Conservation (phyloP, 2,329 filamentous ascomycete species). For the Didymella pomorum region DNA sequence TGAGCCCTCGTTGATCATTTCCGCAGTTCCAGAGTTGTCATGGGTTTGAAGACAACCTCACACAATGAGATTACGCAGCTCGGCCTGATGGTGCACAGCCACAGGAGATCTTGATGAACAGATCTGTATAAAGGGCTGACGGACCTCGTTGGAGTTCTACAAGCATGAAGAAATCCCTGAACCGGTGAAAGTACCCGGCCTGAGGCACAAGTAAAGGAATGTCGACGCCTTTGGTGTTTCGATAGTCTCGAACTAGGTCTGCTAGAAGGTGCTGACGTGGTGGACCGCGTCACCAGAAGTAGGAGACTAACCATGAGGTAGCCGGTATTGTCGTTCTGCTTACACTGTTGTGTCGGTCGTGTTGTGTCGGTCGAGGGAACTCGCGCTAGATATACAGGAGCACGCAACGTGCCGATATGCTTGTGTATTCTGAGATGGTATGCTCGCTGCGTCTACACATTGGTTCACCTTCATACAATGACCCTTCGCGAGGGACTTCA, state of each 20-base stretch:
- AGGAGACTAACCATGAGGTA: not conserved
- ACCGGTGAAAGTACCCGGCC: constrained; percentile 2
- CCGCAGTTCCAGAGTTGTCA: not conserved
- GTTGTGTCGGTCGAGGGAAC: too few species aligned
- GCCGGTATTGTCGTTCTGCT: not conserved
- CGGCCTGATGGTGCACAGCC: constrained; percentile 1
- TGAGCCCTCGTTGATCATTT: not conserved
- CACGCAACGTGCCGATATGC: too few species aligned
- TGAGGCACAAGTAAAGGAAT: not conserved
- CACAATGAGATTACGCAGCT: not conserved
- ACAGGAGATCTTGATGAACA: not conserved
- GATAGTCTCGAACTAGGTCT: not conserved
- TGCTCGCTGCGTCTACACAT: not conserved
- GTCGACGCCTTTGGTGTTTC: not conserved
- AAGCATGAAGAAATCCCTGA: not conserved
- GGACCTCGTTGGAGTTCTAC: not conserved
- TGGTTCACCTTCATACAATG: not conserved
- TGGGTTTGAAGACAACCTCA: not conserved
- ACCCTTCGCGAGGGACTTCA: not conserved
- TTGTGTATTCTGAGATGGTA: too few species aligned
- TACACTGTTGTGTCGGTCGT: too few species aligned
- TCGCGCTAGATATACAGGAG: not conserved
- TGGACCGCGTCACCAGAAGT: not conserved
- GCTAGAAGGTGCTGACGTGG: not conserved
- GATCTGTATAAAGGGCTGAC: not conserved